phyloP scores from a whole-genome alignment of 108 stramenopile species.

The Mayamaea pseudoterrestris region DNA sequence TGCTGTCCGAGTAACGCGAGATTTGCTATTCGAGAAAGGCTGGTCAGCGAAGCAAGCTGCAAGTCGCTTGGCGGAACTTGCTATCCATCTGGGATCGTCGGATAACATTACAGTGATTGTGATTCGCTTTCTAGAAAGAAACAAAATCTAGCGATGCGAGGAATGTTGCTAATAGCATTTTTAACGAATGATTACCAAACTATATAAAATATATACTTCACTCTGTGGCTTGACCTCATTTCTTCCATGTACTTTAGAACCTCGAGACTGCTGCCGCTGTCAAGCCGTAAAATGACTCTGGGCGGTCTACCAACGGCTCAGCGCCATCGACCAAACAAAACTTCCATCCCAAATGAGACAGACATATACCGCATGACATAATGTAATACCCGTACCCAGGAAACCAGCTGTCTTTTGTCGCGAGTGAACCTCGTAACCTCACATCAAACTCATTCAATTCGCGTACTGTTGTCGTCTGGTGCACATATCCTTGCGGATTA shows the following conservation, averaged over 20 bases:
- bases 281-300: conserved; percentile 7
- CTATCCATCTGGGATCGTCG: conserved; percentile 67
- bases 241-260: too few relatives aligned
- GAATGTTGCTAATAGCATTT: too few relatives aligned
- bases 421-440: conserved; percentile 26
- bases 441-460: conserved; percentile 30
- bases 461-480: conserved; percentile 64
- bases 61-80: conserved; percentile 71
- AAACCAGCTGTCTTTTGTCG: conserved; percentile 57
- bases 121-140: conserved; percentile 37
- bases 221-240: too few relatives aligned
- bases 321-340: conserved; percentile 15
- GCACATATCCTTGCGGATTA: conserved; percentile 69
- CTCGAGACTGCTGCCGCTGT: neutral
- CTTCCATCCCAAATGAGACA: conserved; percentile 72
- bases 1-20: conserved; percentile 54
- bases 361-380: conserved; percentile 39
- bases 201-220: too few relatives aligned
- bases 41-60: conserved; percentile 56
- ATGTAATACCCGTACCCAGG: conserved; percentile 73
- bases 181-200: too few relatives aligned
- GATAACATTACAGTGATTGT: conserved; percentile 81
- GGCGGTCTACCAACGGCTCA: neutral
- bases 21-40: conserved; percentile 51
- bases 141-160: too few relatives aligned